Evolutionary conservation across 768 basidiomycete species (phyloP), one percentile per base, ranked within the genome.

Genomic region (Pleurotus sapidus): DNA sequence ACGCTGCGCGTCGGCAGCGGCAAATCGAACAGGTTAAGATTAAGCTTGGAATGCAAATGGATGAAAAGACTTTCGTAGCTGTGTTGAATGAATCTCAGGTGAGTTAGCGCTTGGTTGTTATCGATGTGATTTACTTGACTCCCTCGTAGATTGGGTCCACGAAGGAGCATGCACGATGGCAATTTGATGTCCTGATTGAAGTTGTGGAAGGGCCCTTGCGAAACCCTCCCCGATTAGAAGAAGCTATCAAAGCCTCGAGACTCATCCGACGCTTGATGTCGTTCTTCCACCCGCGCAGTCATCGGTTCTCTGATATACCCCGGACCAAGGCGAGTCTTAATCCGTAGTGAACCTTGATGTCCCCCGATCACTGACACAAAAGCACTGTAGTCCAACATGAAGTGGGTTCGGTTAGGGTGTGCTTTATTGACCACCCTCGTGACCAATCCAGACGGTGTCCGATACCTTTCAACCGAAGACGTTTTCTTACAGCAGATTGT

Each of bases 131-230:
- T 45, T 45, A 45, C 20, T 12, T n/a, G n/a, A 12, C 20, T 24
- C n/a, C 23, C 17, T 9, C 15, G 34, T 61, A 93, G 91, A 90
- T 96, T 11, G 88, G 92, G 77, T 76, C 88, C 25, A 89, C 87
- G 8, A 95, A 93, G 66, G 95, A 98, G 62, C 85, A 91, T 60
- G 82, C 83, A 4, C 94, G 91, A 64, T 99, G 97, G 97, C 91
- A 90, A 63, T 93, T 89, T 67, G 95, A 98, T 9, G 82, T 86
- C 17, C 76, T 98, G 54, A 84, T 91, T 62, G 94, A 95, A 40
- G 75, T 98, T 7, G 81, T 98, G 25, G 94, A 98, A 63, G 97
- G 97, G 0, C 94, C 96, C 2, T 73, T 99, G 56, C 77, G 95
- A 47, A 96, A 95, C 64, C 87, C 93, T 1, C 92, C 92, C 67